Base-by-base conservation (phyloP, 495 filamentous ascomycete species). In the Talaromyces stipitatus region DNA sequence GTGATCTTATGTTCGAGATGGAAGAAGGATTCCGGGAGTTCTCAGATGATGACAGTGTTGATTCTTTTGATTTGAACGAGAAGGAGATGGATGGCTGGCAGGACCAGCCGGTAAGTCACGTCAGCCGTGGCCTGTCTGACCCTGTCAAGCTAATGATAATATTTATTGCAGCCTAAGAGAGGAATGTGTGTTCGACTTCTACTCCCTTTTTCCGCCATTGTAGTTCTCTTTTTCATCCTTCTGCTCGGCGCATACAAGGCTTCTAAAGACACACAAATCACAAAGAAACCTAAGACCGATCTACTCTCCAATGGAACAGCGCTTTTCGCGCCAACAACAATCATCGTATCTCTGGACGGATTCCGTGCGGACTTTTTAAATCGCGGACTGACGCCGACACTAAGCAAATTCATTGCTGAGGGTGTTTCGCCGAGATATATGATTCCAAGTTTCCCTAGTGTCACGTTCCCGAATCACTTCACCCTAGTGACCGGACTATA, bases 391-490 rank as follows among this genome's bases (percentile, higher is more conserved):
- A 96, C 94, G 0, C 94, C 92, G 0, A 84, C 86, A 0, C 78
- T 99, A 4, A 88, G 85, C 57, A 75, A 81, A 11, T 89, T 99
- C 64, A 78, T 95, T 60, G 82, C 83, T 29, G 80, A 87, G 38
- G 94, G 94, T 28, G 83, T 99, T 2, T 95, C 91, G 5, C 92
- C 94, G 8, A 79, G 80, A 55, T 96, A 91, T 66, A 95, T 99
- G 90, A 78, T 79, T 8, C 95, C 94, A 0, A 89, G 88, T 58
- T 99, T 99, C 64, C 94, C 94, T 1, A 92, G 89, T 55, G 90
- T 99, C 22, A 99, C 94, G 2, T 99, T 99, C 65, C 94, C 94
- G 36, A 99, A 99, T 66, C 94, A 99, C 65, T 96, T 90, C 72
- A 97, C 94, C 0, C 77, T 99, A 29, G 90, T 88, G 3, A 97